phyloP scores from a whole-genome alignment of 345 rosid genomes.

The Raphanus raphanistrum region DNA sequence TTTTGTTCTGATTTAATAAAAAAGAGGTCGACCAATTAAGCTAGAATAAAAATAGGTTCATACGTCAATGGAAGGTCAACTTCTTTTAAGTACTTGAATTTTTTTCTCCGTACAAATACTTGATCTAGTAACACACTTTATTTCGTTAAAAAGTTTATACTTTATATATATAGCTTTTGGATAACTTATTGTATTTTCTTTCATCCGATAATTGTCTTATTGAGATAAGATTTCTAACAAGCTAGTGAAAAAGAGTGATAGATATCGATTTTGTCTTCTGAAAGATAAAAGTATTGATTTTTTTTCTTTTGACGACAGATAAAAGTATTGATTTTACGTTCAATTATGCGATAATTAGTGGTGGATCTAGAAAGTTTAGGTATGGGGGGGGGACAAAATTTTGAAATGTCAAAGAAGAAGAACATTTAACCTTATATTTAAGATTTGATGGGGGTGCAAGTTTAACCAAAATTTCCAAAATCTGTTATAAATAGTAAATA shows the following conservation, averaged over 20 bases:
- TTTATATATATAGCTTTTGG: conserved; percentile 5
- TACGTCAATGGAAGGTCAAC: conserved; percentile 30
- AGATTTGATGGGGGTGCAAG: too few species aligned
- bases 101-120: conserved; percentile 21
- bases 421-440: too few species aligned
- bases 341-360: too few species aligned
- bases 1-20: conserved; percentile 28
- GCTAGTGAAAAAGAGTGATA: neutral
- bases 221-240: conserved; percentile 10
- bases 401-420: too few species aligned
- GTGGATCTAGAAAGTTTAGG: too few species aligned
- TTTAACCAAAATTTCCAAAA: too few species aligned
- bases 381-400: too few species aligned
- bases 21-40: neutral
- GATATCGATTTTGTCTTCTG: conserved; percentile 1
- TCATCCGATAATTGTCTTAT: neutral
- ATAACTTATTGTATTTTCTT: neutral
- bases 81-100: conserved; percentile 16
- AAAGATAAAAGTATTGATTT: too few species aligned
- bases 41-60: conserved; percentile 19
- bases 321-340: too few species aligned
- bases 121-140: neutral
- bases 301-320: too few species aligned
- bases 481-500: too few species aligned
- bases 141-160: neutral